Percentiles rank a stretch among this genome's conserved stretches.
phyloP scores from a whole-genome alignment of 129 eudicot species.

The Mikania micrantha region DNA sequence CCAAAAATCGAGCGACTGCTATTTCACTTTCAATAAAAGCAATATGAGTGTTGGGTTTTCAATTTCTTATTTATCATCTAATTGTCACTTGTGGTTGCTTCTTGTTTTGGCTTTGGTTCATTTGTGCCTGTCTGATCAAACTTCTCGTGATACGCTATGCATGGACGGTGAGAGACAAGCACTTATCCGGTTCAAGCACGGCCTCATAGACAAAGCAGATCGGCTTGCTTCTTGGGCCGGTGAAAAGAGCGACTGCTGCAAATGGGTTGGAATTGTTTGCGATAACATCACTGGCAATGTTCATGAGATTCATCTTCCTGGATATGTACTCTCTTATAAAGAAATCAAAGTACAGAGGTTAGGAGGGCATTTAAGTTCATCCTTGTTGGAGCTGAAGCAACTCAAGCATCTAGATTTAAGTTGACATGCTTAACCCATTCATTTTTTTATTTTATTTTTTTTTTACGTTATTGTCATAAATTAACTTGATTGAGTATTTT shows the following conservation, averaged over 20 bases:
- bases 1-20: neutral
- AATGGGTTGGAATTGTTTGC: slow-evolving; percentile 26
- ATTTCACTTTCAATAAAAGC: neutral
- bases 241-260: slow-evolving; percentile 18
- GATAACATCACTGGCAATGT: slow-evolving; percentile 18
- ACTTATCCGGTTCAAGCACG: slow-evolving; percentile 19
- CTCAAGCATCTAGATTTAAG: slow-evolving; percentile 26
- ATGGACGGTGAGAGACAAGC: slow-evolving; percentile 18
- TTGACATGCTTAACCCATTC: slow-evolving; percentile 20
- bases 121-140: neutral
- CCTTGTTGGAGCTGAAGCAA: slow-evolving; percentile 14
- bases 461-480: too few species aligned
- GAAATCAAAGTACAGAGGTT: neutral
- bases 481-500: too few species aligned
- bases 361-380: slow-evolving; percentile 21
- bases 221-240: slow-evolving; percentile 23
- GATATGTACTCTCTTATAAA: too few species aligned
- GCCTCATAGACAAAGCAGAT: slow-evolving; percentile 3
- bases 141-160: neutral
- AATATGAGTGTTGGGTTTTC: neutral
- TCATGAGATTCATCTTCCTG: slow-evolving; percentile 16
- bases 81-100: neutral
- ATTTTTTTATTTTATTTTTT: too few species aligned
- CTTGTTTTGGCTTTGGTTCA: neutral
- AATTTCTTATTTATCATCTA: neutral